phyloP scores from a whole-genome alignment of 106 monocot species.

The Iris macrosiphon region DNA sequence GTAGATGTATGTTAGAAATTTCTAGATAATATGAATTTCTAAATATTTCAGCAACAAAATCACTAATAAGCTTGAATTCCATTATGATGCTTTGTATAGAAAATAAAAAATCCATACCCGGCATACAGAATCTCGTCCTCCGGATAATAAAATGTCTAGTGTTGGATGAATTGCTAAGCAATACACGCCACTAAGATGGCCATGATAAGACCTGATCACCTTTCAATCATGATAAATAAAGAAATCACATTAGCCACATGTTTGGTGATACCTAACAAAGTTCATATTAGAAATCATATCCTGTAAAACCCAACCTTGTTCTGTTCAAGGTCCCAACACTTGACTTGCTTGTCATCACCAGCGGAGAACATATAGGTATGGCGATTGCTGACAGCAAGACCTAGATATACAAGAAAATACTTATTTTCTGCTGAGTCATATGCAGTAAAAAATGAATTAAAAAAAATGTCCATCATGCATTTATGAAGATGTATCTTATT shows the following conservation, averaged over 20 bases:
- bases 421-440: too few species aligned
- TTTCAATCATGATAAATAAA: constrained; percentile 7
- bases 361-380: constrained; percentile 98
- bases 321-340: constrained; percentile 97
- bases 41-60: too few species aligned
- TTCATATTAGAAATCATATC: not conserved
- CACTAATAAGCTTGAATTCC: not conserved
- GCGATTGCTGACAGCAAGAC: constrained; percentile 82
- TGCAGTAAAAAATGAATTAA: constrained; percentile 30
- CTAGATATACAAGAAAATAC: constrained; percentile 25
- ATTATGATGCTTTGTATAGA: not conserved
- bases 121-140: constrained; percentile 99
- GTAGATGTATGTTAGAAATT: too few species aligned
- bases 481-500: constrained; percentile 6
- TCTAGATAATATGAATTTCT: too few species aligned
- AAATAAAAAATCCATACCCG: constrained; percentile 44
- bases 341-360: constrained; percentile 99
- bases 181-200: constrained; percentile 97
- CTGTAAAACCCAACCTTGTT: constrained; percentile 53
- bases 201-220: constrained; percentile 91
- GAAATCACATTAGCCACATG: not conserved
- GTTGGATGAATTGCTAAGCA: constrained; percentile 93
- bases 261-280: not conserved
- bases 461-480: too few species aligned
- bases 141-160: constrained; percentile 87